Percentiles rank a stretch among this genome's conserved stretches.
Conservation (phyloP, 176 grass and related monocot species). For the Oryza meridionalis region DNA sequence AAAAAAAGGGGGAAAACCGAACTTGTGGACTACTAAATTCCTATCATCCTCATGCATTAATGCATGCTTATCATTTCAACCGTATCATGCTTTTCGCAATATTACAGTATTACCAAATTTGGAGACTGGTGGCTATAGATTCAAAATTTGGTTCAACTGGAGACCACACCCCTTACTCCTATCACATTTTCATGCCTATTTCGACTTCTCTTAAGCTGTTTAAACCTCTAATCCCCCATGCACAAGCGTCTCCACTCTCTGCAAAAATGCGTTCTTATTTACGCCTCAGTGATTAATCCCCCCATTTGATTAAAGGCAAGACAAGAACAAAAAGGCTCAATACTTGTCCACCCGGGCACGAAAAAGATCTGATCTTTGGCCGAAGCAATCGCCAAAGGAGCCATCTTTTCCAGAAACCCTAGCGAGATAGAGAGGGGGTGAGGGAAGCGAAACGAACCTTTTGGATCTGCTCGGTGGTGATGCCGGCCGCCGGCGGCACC, state of each 20-base stretch:
- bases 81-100: neutral
- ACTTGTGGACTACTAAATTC: neutral
- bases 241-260: conserved; percentile 6
- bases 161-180: neutral
- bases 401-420: conserved; percentile 35
- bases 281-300: neutral
- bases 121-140: neutral
- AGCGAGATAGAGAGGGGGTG: neutral
- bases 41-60: neutral
- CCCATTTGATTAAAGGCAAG: neutral
- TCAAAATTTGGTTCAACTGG: neutral
- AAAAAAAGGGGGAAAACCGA: neutral
- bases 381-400: neutral
- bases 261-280: neutral
- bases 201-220: neutral
- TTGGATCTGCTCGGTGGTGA: conserved; percentile 97
- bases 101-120: neutral
- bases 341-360: neutral
- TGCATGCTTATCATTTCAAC: neutral
- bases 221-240: neutral
- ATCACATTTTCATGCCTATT: neutral
- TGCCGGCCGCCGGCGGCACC: conserved; percentile 53
- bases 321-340: neutral
- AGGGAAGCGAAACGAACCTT: conserved; percentile 50
- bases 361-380: conserved; percentile 9